Evolutionary conservation across 1,284 basidiomycete species (phyloP).

Genomic region (Trichosporon coremiiforme): DNA sequence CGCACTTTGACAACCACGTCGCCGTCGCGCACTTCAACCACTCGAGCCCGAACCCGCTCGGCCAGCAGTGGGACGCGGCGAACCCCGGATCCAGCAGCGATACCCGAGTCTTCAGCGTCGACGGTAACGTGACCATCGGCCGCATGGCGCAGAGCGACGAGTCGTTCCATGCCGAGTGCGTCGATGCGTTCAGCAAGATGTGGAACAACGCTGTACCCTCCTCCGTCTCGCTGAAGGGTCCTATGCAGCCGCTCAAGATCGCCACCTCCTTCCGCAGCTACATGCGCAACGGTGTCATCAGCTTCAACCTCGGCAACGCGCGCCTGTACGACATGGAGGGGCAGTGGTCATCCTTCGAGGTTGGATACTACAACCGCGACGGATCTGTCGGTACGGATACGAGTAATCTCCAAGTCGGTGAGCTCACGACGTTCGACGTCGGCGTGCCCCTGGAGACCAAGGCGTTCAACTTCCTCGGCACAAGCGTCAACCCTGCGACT

Average conservation of each 20-base stretch:
- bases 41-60: constrained; percentile 20
- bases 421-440: constrained; percentile 21
- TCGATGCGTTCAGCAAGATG: constrained; percentile 19
- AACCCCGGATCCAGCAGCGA: constrained; percentile 20
- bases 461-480: constrained; percentile 15
- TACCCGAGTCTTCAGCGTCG: constrained; percentile 20
- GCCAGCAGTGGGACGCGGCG: constrained; percentile 20
- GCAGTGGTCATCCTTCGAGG: constrained; percentile 19
- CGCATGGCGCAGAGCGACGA: constrained; percentile 21
- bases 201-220: constrained; percentile 24
- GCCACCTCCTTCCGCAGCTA: background rate
- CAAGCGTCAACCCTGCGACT: background rate
- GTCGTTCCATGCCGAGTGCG: constrained; percentile 24
- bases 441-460: constrained; percentile 25
- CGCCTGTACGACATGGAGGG: constrained; percentile 23
- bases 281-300: constrained; percentile 18
- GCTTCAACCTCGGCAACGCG: constrained; percentile 15
- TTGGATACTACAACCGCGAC: constrained; percentile 21
- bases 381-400: constrained; percentile 17
- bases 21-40: constrained; percentile 22
- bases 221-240: constrained; percentile 11
- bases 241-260: constrained; percentile 21
- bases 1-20: constrained; percentile 29
- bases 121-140: constrained; percentile 23
- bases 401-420: background rate